Evolutionary conservation across 1,284 basidiomycete species (phyloP).

Genomic region (Leccinum solheimii): DNA sequence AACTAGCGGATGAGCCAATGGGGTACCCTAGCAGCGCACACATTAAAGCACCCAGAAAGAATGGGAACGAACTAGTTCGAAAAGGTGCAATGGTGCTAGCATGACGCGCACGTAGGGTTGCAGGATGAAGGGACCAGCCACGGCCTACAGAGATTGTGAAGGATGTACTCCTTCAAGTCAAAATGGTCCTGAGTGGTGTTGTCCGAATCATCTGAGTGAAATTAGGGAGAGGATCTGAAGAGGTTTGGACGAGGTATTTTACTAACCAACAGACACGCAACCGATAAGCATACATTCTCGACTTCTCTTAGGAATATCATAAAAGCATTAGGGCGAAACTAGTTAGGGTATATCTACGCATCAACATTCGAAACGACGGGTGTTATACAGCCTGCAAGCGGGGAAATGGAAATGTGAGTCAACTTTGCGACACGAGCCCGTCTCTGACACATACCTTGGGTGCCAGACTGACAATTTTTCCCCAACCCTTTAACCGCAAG

Average conservation of each 20-base stretch:
- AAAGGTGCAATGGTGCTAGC: conserved; percentile 10
- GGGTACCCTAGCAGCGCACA: conserved; percentile 29
- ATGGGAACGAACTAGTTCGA: conserved; percentile 3
- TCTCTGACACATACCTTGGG: conserved; percentile 68
- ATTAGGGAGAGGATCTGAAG: neutral
- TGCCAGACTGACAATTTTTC: conserved; percentile 90
- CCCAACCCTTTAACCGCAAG: conserved; percentile 90
- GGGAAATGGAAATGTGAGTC: neutral
- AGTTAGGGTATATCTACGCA: conserved; percentile 16
- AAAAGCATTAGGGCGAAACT: neutral
- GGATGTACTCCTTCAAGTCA: neutral
- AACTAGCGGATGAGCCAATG: conserved; percentile 1
- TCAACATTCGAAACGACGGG: neutral
- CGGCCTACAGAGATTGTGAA: neutral
- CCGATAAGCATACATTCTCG: neutral
- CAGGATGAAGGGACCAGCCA: neutral
- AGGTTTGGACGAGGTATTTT: neutral
- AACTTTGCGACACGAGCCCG: neutral
- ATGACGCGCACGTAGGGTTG: conserved; percentile 5
- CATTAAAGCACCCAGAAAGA: conserved; percentile 27
- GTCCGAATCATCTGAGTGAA: conserved; percentile 18
- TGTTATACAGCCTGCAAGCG: conserved; percentile 22
- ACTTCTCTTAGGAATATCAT: neutral
- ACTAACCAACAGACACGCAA: neutral
- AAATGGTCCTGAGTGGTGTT: conserved; percentile 5